These are phyloP conservation scores for Combretum micranthum DNA, from an alignment of 345 rosid genomes.

Conservation along the genomic window DNA sequence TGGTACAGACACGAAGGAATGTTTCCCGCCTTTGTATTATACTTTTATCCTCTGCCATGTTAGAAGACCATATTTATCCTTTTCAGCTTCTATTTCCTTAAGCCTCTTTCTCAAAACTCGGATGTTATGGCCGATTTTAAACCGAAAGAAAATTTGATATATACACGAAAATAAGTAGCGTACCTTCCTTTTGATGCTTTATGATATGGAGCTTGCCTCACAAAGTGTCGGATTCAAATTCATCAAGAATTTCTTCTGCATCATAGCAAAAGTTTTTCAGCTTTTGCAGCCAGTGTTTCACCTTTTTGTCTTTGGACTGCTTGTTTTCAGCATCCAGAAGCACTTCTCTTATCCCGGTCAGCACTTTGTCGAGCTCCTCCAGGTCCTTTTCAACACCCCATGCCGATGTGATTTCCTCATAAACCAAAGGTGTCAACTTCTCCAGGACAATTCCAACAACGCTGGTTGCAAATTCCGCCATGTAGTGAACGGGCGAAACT, in stretches of 20 bases:
- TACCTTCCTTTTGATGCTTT: background rate
- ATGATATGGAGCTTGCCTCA: background rate
- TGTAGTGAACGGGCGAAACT: too few species aligned
- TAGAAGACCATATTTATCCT: background rate
- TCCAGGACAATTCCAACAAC: background rate
- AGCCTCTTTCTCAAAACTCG: background rate
- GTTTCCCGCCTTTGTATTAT: background rate
- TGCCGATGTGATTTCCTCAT: background rate
- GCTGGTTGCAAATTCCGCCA: too few species aligned
- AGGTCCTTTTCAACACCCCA: conserved; percentile 1
- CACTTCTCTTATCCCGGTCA: conserved; percentile 1
- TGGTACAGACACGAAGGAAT: too few species aligned
- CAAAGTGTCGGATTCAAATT: background rate
- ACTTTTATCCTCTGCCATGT: background rate
- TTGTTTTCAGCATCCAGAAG: conserved; percentile 7
- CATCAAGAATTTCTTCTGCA: conserved; percentile 1
- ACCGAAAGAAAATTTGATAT: background rate
- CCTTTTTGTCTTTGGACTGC: background rate
- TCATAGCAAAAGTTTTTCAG: conserved; percentile 4
- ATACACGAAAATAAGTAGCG: conserved; percentile 4
- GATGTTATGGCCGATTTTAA: conserved; percentile 4
- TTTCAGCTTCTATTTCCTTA: background rate
- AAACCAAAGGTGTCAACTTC: background rate
- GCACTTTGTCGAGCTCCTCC: background rate
- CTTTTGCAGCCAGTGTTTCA: background rate